Percentiles rank a stretch among this genome's conserved stretches.
Evolutionary conservation across 306 rosid species (phyloP).

Genomic region (Abrus pulchellus): DNA sequence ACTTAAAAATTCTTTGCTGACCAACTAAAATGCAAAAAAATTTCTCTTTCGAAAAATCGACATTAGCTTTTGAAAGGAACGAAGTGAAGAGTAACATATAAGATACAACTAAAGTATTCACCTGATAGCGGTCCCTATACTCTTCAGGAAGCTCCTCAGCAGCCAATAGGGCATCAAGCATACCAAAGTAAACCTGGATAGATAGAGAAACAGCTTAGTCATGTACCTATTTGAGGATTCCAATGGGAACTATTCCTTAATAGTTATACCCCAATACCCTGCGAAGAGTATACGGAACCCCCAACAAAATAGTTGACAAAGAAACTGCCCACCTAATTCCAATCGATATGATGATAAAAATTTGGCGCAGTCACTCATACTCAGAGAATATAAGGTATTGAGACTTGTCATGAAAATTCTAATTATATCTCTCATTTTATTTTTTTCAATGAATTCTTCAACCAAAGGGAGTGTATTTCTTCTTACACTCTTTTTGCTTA

Average conservation of each 20-base stretch:
- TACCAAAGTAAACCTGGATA: conserved; percentile 92
- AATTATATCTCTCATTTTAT: conserved; percentile 10
- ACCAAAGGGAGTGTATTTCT: conserved; percentile 16
- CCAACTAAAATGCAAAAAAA: conserved; percentile 24
- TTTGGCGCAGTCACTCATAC: neutral
- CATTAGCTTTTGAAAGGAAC: conserved; percentile 44
- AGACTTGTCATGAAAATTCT: conserved; percentile 1
- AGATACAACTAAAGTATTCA: conserved; percentile 44
- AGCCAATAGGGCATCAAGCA: conserved; percentile 98
- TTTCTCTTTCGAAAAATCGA: conserved; percentile 33
- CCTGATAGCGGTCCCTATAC: conserved; percentile 85
- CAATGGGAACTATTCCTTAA: neutral
- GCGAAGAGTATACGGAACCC: neutral
- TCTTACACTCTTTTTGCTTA: neutral
- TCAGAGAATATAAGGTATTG: neutral
- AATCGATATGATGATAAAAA: neutral
- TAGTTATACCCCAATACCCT: conserved; percentile 7
- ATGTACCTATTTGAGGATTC: neutral
- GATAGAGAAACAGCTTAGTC: conserved; percentile 47
- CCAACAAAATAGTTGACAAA: neutral
- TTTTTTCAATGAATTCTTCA: conserved; percentile 21
- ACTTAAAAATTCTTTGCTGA: neutral
- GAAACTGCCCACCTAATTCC: neutral
- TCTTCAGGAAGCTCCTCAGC: conserved; percentile 98
- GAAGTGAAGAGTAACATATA: conserved; percentile 35